Conservation (phyloP, 768 basidiomycete genomes). For the Kockovaella imperatae region DNA sequence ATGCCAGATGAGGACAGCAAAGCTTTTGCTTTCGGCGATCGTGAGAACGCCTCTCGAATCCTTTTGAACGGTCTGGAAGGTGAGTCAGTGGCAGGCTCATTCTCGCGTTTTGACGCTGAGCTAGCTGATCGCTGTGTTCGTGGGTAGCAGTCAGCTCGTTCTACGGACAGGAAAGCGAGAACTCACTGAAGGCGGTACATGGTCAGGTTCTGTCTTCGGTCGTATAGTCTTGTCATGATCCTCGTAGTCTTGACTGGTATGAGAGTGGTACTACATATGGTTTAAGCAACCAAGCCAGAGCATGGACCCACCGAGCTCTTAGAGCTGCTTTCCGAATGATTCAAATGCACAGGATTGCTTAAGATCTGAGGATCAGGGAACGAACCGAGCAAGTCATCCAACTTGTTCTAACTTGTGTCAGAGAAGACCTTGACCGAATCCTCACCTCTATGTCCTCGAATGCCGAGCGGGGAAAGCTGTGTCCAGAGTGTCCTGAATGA, state of each 20-base stretch:
- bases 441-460: neutral
- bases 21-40: neutral
- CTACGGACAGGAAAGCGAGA: neutral
- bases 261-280: neutral
- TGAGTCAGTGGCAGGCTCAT: neutral
- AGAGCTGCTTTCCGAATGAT: neutral
- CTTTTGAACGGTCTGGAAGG: neutral
- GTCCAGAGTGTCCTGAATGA: neutral
- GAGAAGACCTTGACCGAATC: neutral
- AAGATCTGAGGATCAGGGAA: neutral
- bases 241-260: no score
- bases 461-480: neutral
- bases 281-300: neutral
- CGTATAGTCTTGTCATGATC: no score
- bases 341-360: neutral
- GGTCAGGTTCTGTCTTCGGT: neutral
- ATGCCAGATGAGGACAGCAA: neutral
- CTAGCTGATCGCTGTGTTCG: neutral
- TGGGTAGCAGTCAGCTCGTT: neutral
- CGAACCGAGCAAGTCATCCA: constrained; percentile 1
- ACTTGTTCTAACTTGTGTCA: neutral
- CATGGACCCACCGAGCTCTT: neutral
- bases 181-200: neutral
- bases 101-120: neutral
- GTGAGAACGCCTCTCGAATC: neutral